Conservation (phyloP, 495 filamentous ascomycete genomes). For the Daldinia childiae region DNA sequence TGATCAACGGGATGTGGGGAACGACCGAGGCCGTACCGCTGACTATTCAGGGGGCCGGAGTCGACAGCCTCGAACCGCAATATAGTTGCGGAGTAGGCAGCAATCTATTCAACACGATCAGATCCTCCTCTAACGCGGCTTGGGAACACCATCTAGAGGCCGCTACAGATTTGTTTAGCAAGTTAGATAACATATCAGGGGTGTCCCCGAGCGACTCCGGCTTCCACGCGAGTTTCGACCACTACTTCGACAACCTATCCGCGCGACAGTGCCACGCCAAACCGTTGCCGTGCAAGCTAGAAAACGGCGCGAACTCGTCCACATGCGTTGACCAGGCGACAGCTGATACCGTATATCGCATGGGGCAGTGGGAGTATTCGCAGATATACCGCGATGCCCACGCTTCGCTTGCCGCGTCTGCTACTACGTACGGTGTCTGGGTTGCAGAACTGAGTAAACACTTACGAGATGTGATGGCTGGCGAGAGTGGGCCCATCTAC, state of each 20-base stretch:
- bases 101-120: conserved; percentile 57
- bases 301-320: conserved; percentile 43
- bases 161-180: conserved; percentile 58
- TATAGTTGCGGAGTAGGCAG: conserved; percentile 65
- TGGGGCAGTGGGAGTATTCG: conserved; percentile 76
- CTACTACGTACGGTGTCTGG: conserved; percentile 67
- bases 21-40: conserved; percentile 54
- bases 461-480: conserved; percentile 58
- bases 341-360: conserved; percentile 69
- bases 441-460: conserved; percentile 70
- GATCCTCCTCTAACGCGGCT: conserved; percentile 53
- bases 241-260: conserved; percentile 79
- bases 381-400: conserved; percentile 70
- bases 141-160: conserved; percentile 69
- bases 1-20: conserved; percentile 68
- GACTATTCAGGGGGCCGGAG: conserved; percentile 55
- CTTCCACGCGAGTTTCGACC: conserved; percentile 72
- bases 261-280: conserved; percentile 72
- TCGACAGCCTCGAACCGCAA: conserved; percentile 71
- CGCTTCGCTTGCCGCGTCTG: conserved; percentile 63
- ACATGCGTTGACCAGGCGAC: conserved; percentile 65
- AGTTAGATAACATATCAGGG: conserved; percentile 68
- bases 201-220: conserved; percentile 60
- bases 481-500: conserved; percentile 57
- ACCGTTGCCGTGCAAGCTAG: conserved; percentile 67